Evolutionary conservation across 2,329 filamentous ascomycete genomes (phyloP).

Genomic region (Fusarium tupiense): DNA sequence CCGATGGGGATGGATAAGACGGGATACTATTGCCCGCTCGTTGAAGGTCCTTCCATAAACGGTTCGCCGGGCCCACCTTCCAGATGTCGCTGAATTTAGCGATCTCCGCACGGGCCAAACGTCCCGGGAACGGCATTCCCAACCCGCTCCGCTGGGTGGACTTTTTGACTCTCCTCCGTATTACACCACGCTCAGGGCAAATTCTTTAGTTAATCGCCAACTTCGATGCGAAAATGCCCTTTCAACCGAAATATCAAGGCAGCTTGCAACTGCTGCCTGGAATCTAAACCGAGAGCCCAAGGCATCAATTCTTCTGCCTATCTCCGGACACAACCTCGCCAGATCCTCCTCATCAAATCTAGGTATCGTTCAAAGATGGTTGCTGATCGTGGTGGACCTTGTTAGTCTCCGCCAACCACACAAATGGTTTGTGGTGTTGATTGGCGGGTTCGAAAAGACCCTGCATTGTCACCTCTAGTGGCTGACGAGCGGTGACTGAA

Average conservation of each 20-base stretch:
- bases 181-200: neutral
- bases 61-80: constrained; percentile 18
- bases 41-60: constrained; percentile 22
- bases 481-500: constrained; percentile 32
- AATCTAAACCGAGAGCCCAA: neutral
- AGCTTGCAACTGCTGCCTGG: neutral
- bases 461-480: constrained; percentile 31
- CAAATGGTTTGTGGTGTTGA: neutral
- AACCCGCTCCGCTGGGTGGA: constrained; percentile 3
- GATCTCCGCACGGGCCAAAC: constrained; percentile 9
- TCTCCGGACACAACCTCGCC: neutral
- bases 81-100: neutral
- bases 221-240: neutral
- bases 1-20: neutral
- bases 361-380: neutral
- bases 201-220: neutral
- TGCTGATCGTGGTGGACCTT: constrained; percentile 8
- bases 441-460: constrained; percentile 25
- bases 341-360: neutral
- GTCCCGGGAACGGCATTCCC: constrained; percentile 8
- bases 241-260: too few species aligned
- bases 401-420: neutral
- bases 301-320: constrained; percentile 11
- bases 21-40: neutral
- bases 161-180: neutral